phyloP scores from a whole-genome alignment of 2,329 filamentous ascomycete species.

The Monosporascus sp. region DNA sequence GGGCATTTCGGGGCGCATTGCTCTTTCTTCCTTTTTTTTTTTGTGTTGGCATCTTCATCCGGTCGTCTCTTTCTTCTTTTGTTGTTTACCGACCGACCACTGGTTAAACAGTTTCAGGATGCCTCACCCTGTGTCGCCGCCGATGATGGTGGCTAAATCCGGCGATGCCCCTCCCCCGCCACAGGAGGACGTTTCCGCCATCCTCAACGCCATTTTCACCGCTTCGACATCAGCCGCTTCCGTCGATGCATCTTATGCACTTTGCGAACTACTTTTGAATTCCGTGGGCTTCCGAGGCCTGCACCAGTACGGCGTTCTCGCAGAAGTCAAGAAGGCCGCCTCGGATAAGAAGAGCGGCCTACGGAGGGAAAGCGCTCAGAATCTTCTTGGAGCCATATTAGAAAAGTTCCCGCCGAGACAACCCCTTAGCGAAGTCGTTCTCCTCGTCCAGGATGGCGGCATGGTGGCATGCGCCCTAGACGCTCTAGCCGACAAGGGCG shows the following conservation, averaged over 20 bases:
- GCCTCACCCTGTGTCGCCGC: slow-evolving; percentile 46
- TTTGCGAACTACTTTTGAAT: slow-evolving; percentile 55
- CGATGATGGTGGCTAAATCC: slow-evolving; percentile 40
- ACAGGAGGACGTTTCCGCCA: slow-evolving; percentile 58
- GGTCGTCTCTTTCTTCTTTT: not conserved
- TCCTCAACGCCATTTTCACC: slow-evolving; percentile 64
- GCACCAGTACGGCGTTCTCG: slow-evolving; percentile 46
- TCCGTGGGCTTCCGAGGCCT: slow-evolving; percentile 50
- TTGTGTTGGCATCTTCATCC: not conserved
- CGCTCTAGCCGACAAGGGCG: slow-evolving; percentile 81
- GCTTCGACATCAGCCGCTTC: slow-evolving; percentile 64
- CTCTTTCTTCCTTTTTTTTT: not conserved
- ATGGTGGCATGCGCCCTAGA: slow-evolving; percentile 73
- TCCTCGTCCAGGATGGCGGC: slow-evolving; percentile 75
- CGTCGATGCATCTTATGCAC: slow-evolving; percentile 56
- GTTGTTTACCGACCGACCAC: slow-evolving; percentile 1
- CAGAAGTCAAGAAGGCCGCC: slow-evolving; percentile 66
- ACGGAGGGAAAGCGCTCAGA: slow-evolving; percentile 86
- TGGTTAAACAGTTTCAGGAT: slow-evolving; percentile 24
- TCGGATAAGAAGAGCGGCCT: slow-evolving; percentile 89
- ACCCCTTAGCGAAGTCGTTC: slow-evolving; percentile 71
- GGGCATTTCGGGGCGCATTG: not conserved
- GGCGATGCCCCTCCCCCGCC: slow-evolving; percentile 49
- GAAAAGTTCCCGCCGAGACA: slow-evolving; percentile 80
- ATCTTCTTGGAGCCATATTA: slow-evolving; percentile 87